Evolutionary conservation across 495 filamentous ascomycete genomes (phyloP), one percentile per base, ranked within the genome.

Genomic region (Podospora conica): DNA sequence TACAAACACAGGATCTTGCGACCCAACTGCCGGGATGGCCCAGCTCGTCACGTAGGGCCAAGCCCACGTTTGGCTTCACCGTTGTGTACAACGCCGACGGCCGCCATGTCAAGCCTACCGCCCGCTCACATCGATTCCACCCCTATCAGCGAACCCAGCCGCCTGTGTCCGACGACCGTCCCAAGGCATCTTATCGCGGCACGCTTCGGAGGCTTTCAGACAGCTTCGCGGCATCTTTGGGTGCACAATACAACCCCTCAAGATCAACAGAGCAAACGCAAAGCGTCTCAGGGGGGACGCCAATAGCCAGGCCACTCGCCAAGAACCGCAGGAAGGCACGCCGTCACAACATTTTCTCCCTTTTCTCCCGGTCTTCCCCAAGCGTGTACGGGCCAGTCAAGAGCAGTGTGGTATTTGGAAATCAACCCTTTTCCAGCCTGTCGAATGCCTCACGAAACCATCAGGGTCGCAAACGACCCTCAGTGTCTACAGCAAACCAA

Each of bases 1-100:
- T 7, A 48, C 62, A 78, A 8, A 1, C 7, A 1, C 18, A 3
- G n/a, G 8, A n/a, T 48, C 18, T 48, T 15, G 18, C 40, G 18
- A 48, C n/a, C 6, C 40, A n/a, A 48, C 6, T 48, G 40, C 18
- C 11, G 40, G 5, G 7, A n/a, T 48, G 18, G 6, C 40, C 40
- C 3, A 9, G 18, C 40, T 48, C 40, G 18, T n/a, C 40, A 7
- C 15, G 40, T 48, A 48, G 3, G 40, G 18, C 15, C 40, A 48
- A 70, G 68, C 89, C 87, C 70, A 80, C 81, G 33, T 92, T 89
- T 78, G 80, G 85, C 67, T 79, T 90, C 23, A 82, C 88, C 11
- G 88, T 89, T 21, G 86, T 87, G 6, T 90, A 88, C 70, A 85
- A 91, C 12, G 90, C 88, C 64, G 98, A 98, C 79, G 85, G 87